Conservation (phyloP, 2,329 filamentous ascomycete species). For the Annulohypoxylon truncatum region DNA sequence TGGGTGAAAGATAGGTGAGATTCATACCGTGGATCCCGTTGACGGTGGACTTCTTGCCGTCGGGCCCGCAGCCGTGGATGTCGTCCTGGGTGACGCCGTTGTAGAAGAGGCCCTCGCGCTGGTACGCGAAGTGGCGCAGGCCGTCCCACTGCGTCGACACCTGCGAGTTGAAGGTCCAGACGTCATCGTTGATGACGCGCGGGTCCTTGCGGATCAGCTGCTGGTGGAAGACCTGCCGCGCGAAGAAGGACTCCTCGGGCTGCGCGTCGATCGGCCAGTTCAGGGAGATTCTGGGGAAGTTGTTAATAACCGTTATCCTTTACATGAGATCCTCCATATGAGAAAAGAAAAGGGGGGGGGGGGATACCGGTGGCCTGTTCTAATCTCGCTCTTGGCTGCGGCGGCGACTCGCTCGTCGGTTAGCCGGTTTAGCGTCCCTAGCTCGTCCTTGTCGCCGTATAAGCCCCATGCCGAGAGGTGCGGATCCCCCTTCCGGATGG, state of each 20-base stretch:
- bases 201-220: conserved; percentile 63
- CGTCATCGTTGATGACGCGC: conserved; percentile 68
- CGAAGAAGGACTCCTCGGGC: conserved; percentile 64
- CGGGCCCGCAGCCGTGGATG: conserved; percentile 51
- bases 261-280: conserved; percentile 70
- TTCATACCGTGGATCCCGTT: conserved; percentile 55
- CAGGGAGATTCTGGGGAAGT: conserved; percentile 61
- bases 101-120: conserved; percentile 56
- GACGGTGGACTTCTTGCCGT: conserved; percentile 50
- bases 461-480: conserved; percentile 59
- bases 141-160: conserved; percentile 69
- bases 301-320: background rate
- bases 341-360: background rate
- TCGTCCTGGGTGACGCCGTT: conserved; percentile 55
- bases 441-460: conserved; percentile 66
- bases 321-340: too few species aligned
- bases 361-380: conserved; percentile 61
- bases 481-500: conserved; percentile 60
- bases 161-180: conserved; percentile 69
- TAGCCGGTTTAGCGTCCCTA: conserved; percentile 71
- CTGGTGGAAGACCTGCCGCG: conserved; percentile 66
- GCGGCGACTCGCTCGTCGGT: conserved; percentile 64
- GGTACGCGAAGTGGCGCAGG: conserved; percentile 62
- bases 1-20: background rate
- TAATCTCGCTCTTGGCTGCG: conserved; percentile 64